These are phyloP conservation scores for Gonium pectorale DNA, from an alignment of 139 green algal species.

Conservation along the genomic window DNA sequence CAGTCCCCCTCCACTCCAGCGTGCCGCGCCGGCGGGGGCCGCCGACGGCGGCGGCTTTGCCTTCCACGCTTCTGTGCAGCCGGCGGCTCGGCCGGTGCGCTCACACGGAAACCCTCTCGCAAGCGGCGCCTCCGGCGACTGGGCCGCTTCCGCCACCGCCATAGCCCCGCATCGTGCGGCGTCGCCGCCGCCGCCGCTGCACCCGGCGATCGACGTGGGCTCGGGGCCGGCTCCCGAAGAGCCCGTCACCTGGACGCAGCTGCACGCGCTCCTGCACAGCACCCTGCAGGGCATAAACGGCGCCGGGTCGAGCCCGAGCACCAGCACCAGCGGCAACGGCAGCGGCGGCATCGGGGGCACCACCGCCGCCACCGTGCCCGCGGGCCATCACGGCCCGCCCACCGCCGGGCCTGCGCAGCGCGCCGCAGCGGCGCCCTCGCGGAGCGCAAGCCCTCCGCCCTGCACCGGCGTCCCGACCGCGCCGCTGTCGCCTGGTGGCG, in stretches of 20 bases:
- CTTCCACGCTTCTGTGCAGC: no score
- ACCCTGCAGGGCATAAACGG: not conserved
- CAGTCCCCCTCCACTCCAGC: no score
- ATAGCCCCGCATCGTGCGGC: not conserved
- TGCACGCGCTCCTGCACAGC: not conserved
- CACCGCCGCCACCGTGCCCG: no score
- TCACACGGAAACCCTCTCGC: no score
- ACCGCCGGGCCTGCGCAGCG: no score
- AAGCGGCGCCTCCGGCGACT: not conserved
- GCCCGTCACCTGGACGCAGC: not conserved
- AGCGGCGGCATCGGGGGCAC: not conserved
- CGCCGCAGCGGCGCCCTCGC: not conserved
- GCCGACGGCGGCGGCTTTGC: no score
- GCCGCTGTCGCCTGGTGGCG: not conserved
- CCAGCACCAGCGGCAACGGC: not conserved
- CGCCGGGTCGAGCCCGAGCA: not conserved
- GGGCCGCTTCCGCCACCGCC: not conserved
- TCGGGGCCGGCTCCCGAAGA: no score
- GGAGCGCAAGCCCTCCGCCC: not conserved
- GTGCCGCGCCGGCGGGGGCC: no score
- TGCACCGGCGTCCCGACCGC: not conserved
- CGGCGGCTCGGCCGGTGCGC: no score
- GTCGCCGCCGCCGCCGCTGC: not conserved
- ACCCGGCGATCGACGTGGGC: no score
- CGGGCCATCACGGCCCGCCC: no score